Evolutionary conservation across 1,284 basidiomycete genomes (phyloP), one percentile per base, ranked within the genome.

Genomic region (Cryptococcus maquisensis): DNA sequence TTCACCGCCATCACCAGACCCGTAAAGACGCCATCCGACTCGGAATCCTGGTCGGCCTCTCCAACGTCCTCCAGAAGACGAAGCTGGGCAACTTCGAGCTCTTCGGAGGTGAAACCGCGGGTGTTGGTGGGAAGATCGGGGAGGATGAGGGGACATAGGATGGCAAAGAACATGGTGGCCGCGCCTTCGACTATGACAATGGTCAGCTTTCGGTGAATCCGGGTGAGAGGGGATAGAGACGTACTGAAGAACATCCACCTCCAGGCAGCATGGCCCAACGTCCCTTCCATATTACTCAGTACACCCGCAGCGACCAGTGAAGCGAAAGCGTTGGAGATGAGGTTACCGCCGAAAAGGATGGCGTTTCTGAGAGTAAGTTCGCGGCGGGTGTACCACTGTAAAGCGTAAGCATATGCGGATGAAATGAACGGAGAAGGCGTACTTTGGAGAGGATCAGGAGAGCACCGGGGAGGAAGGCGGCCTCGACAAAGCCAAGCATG

Each of bases 161-260:
- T 58, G 18, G 86, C 86, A 36, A 87, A 79, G 39, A 81, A 69
- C 55, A 88, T 81, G 13, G 73, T 76, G 16, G 71, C 69, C 9
- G 64, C 62, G 9, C 75, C 73, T 58, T 73, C 56, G 32, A 62
- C 43, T 54, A 46, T 13, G 32, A 35, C 37, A 48, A 21, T 42
- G 42, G 26, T 28, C 9, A 18, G 36, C 28, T 47, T n/a, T 40
- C 7, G 24, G 13, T 9, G 3, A 18, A 47, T 32, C 2, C 41
- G 13, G 28, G 8, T 23, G 6, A 47, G 18, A 47, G 18, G 21
- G 21, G 12, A 20, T 36, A 39, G 26, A 24, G 61, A 86, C 73
- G 88, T 84, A 51, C 87, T 82, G 66, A 81, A 87, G 77, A 90
- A 88, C 3, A 90, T 77, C 86, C 86, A 88, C 66, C 86, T 78